Percentiles rank a stretch among this genome's conserved stretches.
Conservation (phyloP, 495 filamentous ascomycete genomes). For the Neurospora discreta region DNA sequence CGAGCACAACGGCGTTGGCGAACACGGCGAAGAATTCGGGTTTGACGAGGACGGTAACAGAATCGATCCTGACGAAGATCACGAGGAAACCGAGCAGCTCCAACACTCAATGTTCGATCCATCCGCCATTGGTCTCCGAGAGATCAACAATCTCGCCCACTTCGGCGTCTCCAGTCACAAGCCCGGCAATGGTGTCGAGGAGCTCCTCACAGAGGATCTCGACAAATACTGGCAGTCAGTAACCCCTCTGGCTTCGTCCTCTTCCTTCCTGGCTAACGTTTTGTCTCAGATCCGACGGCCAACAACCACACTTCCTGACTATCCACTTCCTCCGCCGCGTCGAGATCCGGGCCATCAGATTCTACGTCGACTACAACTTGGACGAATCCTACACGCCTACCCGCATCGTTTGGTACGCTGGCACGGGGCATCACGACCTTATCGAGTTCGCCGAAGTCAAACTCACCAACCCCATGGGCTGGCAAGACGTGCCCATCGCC, state of each 20-base stretch:
- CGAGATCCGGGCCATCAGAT: slow-evolving; percentile 66
- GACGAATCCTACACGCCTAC: slow-evolving; percentile 98
- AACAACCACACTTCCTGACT: slow-evolving; percentile 87
- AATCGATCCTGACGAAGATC: slow-evolving; percentile 10
- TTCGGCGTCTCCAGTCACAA: slow-evolving; percentile 89
- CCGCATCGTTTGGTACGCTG: slow-evolving; percentile 73
- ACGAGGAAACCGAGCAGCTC: slow-evolving; percentile 19
- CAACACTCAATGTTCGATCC: slow-evolving; percentile 29
- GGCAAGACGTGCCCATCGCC: slow-evolving; percentile 73
- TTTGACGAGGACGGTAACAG: slow-evolving; percentile 1
- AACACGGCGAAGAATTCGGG: slow-evolving; percentile 8
- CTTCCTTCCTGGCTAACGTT: no score
- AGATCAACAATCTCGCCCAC: slow-evolving; percentile 88
- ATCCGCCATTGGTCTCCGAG: slow-evolving; percentile 51
- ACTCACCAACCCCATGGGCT: slow-evolving; percentile 72
- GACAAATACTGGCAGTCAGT: slow-evolving; percentile 79
- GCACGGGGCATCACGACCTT: slow-evolving; percentile 78
- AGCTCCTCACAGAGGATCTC: slow-evolving; percentile 70
- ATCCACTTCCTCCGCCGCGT: slow-evolving; percentile 94
- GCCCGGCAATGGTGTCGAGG: slow-evolving; percentile 78
- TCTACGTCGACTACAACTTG: slow-evolving; percentile 80
- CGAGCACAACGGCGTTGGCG: slow-evolving; percentile 15
- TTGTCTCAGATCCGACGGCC: slow-evolving; percentile 60
- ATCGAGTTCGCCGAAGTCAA: slow-evolving; percentile 71
- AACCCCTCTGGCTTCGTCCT: neutral